phyloP scores from a whole-genome alignment of 1,284 basidiomycete genomes.

The Mycena sp. region DNA sequence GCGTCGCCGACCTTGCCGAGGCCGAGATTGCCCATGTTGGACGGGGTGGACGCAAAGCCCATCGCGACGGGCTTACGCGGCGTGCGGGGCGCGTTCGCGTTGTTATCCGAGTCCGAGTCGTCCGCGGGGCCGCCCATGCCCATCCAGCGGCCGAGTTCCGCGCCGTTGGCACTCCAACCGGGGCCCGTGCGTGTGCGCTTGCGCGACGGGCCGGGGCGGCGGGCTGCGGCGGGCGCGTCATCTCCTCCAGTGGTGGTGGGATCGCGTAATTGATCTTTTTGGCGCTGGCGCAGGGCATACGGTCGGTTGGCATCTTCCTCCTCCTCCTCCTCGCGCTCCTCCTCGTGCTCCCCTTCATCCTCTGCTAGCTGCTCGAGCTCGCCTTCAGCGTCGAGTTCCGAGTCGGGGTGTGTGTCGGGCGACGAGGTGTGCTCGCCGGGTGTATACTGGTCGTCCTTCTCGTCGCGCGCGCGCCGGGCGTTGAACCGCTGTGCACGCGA shows the following conservation, averaged over 20 bases:
- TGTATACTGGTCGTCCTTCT: slow-evolving; percentile 55
- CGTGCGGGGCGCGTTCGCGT: slow-evolving; percentile 55
- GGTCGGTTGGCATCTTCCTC: slow-evolving; percentile 66
- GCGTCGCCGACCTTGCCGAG: slow-evolving; percentile 84
- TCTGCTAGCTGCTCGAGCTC: slow-evolving; percentile 39
- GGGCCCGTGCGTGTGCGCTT: slow-evolving; percentile 56
- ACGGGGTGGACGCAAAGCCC: slow-evolving; percentile 71
- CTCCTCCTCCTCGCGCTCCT: slow-evolving; percentile 31
- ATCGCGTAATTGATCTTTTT: slow-evolving; percentile 81
- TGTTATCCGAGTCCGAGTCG: slow-evolving; percentile 83
- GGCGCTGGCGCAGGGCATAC: slow-evolving; percentile 71
- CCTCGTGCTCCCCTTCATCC: slow-evolving; percentile 29
- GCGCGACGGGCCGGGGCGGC: slow-evolving; percentile 39
- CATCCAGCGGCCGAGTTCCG: slow-evolving; percentile 80
- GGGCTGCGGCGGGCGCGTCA: slow-evolving; percentile 56
- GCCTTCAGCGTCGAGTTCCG: slow-evolving; percentile 47
- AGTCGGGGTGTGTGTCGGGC: slow-evolving; percentile 50
- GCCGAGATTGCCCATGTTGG: slow-evolving; percentile 59
- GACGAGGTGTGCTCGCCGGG: slow-evolving; percentile 56
- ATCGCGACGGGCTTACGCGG: slow-evolving; percentile 68
- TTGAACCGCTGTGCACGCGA: slow-evolving; percentile 13
- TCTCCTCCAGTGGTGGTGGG: slow-evolving; percentile 77
- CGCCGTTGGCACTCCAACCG: slow-evolving; percentile 81
- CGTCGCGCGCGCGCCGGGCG: slow-evolving; percentile 9
- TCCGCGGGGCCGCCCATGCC: slow-evolving; percentile 66